A percentile compares a stretch with the other conserved stretches of the same genome.
These are phyloP conservation scores for Candida labiduridarum DNA, from an alignment of 1,139 yeast genomes.

Conservation along the genomic window DNA sequence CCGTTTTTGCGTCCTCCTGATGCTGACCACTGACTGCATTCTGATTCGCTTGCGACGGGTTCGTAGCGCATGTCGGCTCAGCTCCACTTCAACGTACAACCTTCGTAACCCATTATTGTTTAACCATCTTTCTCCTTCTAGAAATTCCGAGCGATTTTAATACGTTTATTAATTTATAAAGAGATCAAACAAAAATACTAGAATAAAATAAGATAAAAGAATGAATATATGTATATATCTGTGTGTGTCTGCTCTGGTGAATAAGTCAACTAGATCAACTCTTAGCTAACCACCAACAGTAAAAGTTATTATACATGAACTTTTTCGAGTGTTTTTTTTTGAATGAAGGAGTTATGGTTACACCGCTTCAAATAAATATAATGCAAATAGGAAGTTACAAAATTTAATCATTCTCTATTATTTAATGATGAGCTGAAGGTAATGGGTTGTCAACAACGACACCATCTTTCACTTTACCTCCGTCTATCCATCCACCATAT, in stretches of 20 bases:
- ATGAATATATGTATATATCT: not conserved
- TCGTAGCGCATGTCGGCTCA: too few relatives aligned
- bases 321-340: not conserved
- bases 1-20: too few relatives aligned
- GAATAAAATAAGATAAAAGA: not conserved
- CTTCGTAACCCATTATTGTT: too few relatives aligned
- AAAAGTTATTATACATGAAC: not conserved
- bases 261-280: not conserved
- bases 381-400: not conserved
- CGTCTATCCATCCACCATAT: conserved; percentile 80
- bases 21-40: too few relatives aligned
- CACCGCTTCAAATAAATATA: not conserved
- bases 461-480: conserved; percentile 66
- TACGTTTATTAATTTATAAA: not conserved
- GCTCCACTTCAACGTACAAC: too few relatives aligned
- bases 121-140: too few relatives aligned
- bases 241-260: not conserved
- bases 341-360: not conserved
- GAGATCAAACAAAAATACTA: not conserved
- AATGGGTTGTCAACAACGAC: conserved; percentile 64
- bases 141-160: too few relatives aligned
- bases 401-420: not conserved
- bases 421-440: conserved; percentile 39
- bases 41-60: too few relatives aligned
- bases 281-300: too few relatives aligned